Evolutionary conservation across 352 stramenopile species (phyloP), one percentile per base, ranked within the genome.

Genomic region (Peronospora belbahrii): DNA sequence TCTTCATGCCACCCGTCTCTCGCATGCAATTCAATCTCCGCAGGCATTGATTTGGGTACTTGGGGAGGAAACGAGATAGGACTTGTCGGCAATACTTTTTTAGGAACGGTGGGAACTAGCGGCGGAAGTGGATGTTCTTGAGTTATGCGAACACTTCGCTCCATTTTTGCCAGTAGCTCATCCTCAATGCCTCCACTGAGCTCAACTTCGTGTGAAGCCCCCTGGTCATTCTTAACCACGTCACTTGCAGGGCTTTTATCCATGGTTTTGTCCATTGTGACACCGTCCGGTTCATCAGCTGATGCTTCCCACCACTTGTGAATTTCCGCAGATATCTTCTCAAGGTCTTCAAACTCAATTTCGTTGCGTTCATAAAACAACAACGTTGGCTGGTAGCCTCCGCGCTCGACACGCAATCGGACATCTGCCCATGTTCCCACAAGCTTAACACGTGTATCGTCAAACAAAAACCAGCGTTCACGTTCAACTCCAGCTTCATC

Each of bases 301-400:
- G 75, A 68, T 32, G 67, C 44, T 54, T 85, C 74, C 76, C 73
- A 88, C 74, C 75, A 88, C 47, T 72, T 68, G 43, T 92, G 77
- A 19, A 92, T 88, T 20, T 85, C 67, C 0, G 62, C 52, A 2
- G 77, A 78, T 8, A 84, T 73, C 11, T 73, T 62, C 39, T 89
- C 71, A 0, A 92, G 65, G n/a, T 74, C 62, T 11, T 70, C 57
- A 14, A 72, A 67, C 15, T 85, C 46, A 8, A 92, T 73, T 6
- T 64, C 67, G 15, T 80, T 85, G 45, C 77, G 77, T 30, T 92
- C 81, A 35, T 88, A 92, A 40, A 89, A 92, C 2, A 92, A 48
- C 30, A 92, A 52, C 13, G 81, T 92, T 14, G 81, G 81, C 53
- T 89, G 81, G 54, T 92, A 92, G 7, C 73, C 67, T 23, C 81